These are phyloP conservation scores for Podaxis sp. DNA, from an alignment of 768 basidiomycete genomes.

Conservation along the genomic window DNA sequence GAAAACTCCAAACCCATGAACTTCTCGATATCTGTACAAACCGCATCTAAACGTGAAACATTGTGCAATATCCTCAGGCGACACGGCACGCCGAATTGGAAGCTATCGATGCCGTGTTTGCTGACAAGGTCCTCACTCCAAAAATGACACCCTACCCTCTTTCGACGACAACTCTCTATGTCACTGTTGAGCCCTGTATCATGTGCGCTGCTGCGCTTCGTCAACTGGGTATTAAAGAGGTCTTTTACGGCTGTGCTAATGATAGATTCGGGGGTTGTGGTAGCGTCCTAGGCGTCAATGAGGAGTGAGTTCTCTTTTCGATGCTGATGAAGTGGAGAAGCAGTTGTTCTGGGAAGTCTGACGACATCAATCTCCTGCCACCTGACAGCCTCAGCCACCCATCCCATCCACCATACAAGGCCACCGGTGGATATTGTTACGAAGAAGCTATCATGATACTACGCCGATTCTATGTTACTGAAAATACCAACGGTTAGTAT, in stretches of 20 bases:
- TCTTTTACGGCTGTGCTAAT: constrained; percentile 92
- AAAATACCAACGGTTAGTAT: constrained; percentile 80
- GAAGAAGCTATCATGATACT: constrained; percentile 87
- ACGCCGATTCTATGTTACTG: constrained; percentile 88
- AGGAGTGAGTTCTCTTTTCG: constrained; percentile 46
- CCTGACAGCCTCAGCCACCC: constrained; percentile 64
- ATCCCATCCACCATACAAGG: constrained; percentile 70
- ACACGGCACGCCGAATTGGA: constrained; percentile 98
- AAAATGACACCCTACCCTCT: constrained; percentile 59
- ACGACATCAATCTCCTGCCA: not conserved
- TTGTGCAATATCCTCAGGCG: constrained; percentile 52
- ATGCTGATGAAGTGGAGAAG: not conserved
- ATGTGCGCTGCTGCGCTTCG: constrained; percentile 98
- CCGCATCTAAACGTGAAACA: not conserved
- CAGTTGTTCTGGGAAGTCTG: not conserved
- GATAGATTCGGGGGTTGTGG: constrained; percentile 97
- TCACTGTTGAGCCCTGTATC: constrained; percentile 98
- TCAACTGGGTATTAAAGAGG: constrained; percentile 88
- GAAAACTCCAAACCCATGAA: constrained; percentile 1
- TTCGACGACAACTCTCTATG: constrained; percentile 82
- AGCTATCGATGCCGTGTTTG: constrained; percentile 87
- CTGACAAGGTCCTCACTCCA: constrained; percentile 58
- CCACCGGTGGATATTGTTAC: constrained; percentile 72
- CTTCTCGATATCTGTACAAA: not conserved
- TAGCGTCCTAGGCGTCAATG: constrained; percentile 88